These are phyloP conservation scores for Linum tenue DNA, from an alignment of 345 rosid species.

Conservation along the genomic window DNA sequence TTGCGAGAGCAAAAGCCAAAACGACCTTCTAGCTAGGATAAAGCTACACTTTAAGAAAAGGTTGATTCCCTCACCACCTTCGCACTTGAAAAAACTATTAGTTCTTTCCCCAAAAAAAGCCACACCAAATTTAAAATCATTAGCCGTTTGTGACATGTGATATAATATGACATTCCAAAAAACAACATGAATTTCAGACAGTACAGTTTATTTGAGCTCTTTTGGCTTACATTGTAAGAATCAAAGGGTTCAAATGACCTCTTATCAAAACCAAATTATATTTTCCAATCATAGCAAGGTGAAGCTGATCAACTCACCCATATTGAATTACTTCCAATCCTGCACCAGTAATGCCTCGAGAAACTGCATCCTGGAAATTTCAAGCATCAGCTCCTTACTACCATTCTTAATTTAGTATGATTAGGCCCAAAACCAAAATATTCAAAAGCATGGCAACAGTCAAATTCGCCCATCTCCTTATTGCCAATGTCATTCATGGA, in stretches of 20 bases:
- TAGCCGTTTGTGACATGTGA: too few relatives aligned
- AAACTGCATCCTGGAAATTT: constrained; percentile 72
- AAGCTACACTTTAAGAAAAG: neutral
- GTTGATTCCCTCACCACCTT: neutral
- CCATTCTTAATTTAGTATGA: neutral
- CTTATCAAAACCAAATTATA: neutral
- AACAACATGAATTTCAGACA: neutral
- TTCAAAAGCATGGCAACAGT: neutral
- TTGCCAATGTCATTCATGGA: neutral
- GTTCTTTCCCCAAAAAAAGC: neutral
- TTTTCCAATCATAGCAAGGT: neutral
- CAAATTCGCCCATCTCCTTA: neutral
- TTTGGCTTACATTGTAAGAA: too few relatives aligned
- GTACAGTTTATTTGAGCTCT: too few relatives aligned
- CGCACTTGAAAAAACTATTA: neutral
- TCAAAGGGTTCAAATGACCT: too few relatives aligned
- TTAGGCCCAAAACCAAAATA: neutral
- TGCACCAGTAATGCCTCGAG: constrained; percentile 63
- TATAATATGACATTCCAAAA: neutral
- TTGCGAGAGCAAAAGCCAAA: neutral
- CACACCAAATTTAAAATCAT: too few relatives aligned
- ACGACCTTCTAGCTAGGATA: neutral
- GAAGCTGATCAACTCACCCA: constrained; percentile 48
- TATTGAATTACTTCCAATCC: constrained; percentile 78
- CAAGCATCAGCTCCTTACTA: constrained; percentile 16